phyloP scores from a whole-genome alignment of 2,329 filamentous ascomycete genomes.

The Bipolaris victoriae region DNA sequence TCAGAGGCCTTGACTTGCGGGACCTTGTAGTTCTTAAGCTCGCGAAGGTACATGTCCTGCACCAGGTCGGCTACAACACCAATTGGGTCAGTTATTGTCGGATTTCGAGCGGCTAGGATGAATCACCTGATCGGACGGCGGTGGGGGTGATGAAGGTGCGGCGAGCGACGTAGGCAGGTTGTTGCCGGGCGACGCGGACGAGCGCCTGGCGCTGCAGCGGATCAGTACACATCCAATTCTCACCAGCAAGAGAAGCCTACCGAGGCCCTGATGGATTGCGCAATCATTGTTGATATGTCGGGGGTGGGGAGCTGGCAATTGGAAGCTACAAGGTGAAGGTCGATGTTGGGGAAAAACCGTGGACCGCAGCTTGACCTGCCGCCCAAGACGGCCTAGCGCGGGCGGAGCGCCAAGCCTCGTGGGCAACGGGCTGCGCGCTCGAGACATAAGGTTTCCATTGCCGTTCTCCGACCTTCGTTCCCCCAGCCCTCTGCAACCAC shows the following conservation, averaged over 20 bases:
- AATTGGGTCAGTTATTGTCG: slow-evolving; percentile 43
- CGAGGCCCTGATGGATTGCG: slow-evolving; percentile 66
- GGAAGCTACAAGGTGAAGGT: slow-evolving; percentile 39
- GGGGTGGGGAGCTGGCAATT: slow-evolving; percentile 39
- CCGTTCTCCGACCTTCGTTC: slow-evolving; percentile 10
- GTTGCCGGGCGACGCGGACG: slow-evolving; percentile 65
- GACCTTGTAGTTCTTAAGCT: slow-evolving; percentile 94
- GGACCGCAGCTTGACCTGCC: slow-evolving; percentile 29
- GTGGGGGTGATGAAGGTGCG: slow-evolving; percentile 69
- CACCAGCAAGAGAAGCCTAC: slow-evolving; percentile 50
- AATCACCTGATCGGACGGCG: slow-evolving; percentile 66
- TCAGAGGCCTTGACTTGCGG: slow-evolving; percentile 83
- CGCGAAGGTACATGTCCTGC: slow-evolving; percentile 95
- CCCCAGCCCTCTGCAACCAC: slow-evolving; percentile 29
- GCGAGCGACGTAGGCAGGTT: slow-evolving; percentile 60
- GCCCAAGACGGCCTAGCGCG: slow-evolving; percentile 26
- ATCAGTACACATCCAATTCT: slow-evolving; percentile 33
- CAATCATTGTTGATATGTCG: slow-evolving; percentile 58
- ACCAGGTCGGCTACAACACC: slow-evolving; percentile 81
- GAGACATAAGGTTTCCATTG: slow-evolving; percentile 4
- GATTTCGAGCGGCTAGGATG: slow-evolving; percentile 33
- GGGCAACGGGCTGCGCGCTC: slow-evolving; percentile 11
- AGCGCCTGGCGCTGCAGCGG: slow-evolving; percentile 63
- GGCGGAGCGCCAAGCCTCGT: slow-evolving; percentile 11
- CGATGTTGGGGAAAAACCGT: slow-evolving; percentile 27